These are phyloP conservation scores for Apiotrichum gracile DNA, from an alignment of 1,284 basidiomycete genomes.

Conservation along the genomic window DNA sequence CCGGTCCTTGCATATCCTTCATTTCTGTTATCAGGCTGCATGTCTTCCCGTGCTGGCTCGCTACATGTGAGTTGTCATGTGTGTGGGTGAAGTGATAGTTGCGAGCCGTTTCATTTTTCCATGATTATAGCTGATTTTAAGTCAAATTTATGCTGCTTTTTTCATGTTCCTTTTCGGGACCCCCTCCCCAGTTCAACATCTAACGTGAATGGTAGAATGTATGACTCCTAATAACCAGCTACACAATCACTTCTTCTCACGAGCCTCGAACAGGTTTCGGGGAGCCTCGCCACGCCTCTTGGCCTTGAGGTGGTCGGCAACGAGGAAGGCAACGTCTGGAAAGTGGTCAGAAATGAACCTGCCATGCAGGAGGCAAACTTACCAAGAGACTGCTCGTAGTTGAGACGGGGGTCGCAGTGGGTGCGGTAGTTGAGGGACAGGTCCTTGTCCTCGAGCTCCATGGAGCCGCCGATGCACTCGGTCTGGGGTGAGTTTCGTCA, in stretches of 20 bases:
- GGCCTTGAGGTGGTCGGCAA: conserved; percentile 46
- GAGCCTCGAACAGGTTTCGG: conserved; percentile 25
- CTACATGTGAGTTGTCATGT: too few relatives aligned
- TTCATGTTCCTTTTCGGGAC: too few relatives aligned
- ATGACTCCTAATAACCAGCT: background rate
- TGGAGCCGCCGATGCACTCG: conserved; percentile 56
- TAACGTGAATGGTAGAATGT: too few relatives aligned
- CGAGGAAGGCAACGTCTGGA: conserved; percentile 50
- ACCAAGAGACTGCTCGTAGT: conserved; percentile 54
- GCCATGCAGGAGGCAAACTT: too few relatives aligned
- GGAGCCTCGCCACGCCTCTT: conserved; percentile 40
- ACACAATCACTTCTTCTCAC: background rate
- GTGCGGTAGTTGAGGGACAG: conserved; percentile 52
- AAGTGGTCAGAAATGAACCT: background rate
- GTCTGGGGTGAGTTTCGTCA: conserved; percentile 32
- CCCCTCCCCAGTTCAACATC: too few relatives aligned
- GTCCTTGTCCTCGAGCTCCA: conserved; percentile 54
- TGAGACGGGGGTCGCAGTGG: conserved; percentile 51
- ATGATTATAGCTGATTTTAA: background rate
- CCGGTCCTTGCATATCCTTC: too few relatives aligned
- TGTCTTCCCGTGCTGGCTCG: too few relatives aligned
- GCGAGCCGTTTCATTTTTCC: too few relatives aligned
- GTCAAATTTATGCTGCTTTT: background rate
- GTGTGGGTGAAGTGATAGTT: too few relatives aligned
- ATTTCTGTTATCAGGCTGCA: too few relatives aligned